Base-by-base conservation (phyloP, 2,329 filamentous ascomycete species). In the Monilinia fructicola region DNA sequence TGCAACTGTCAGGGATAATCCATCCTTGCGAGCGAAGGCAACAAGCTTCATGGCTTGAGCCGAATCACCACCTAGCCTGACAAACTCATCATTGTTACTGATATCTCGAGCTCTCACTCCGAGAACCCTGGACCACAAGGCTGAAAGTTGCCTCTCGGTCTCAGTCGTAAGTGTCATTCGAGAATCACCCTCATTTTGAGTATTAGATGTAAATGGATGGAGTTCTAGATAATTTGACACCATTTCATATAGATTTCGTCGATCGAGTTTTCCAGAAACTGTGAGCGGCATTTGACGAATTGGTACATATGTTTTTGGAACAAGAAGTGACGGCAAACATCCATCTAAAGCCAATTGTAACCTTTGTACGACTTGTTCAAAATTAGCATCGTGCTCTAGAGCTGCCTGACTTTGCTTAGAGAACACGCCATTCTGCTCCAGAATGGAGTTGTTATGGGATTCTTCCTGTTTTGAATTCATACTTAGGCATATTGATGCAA, bases 31-130 rank as follows among this genome's bases (percentile, higher is more conserved):
- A 42, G 70, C 69, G 14, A 28, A 75, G 38, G 81, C 78, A 0
- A 84, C 81, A 4, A 84, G 69, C 54, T 79, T 80, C 74, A 79
- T 80, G 1, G 76, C 75, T 18, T 66, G 55, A 0, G 78, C 66
- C 0, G 76, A 77, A 61, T 77, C 76, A 12, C 77, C 77, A n/a
- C 76, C 76, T 0, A 78, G 68, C 6, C 67, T 67, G 68, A 78
- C 78, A 73, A 81, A 81, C 67, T 76, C 79, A 54, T 77, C 76
- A 44, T 70, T 52, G 31, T 54, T 26, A 16, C 67, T 65, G 64
- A 69, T 64, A 0, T 73, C 74, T 31, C 44, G 52, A 16, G 44
- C 44, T 10, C 64, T 54, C 40, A 67, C 54, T 46, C 67, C 54
- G n/a, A 70, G 58, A n/a, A 67, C 50, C 16, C 40, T 21, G 11